Base-by-base conservation (phyloP, 768 basidiomycete genomes). In the Cystobasidium onofrii region DNA sequence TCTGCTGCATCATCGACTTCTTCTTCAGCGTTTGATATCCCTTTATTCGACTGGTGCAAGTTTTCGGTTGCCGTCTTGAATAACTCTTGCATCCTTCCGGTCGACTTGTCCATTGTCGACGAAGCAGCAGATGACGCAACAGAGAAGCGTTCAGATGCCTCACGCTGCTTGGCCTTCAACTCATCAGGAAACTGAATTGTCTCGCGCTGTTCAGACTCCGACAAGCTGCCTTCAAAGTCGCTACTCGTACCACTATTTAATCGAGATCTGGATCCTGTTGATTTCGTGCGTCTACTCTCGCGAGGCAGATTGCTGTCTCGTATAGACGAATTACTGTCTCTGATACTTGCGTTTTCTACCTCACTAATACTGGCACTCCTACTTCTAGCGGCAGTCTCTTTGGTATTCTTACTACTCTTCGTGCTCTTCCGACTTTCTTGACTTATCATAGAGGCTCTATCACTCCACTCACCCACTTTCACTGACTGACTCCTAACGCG, bases 401-500 rank as follows among this genome's bases (percentile, higher is more conserved):
- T 29, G 27, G 15, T 20, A 60, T 27, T 60, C 57, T 60, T 60
- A 4, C 2, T 23, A 20, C 57, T 60, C 20, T 60, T 60, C 13
- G 57, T 29, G 25, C 29, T 60, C 57, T 27, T 60, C 4, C 29
- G 33, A 27, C 27, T 60, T 60, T 60, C 57, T 29, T 60, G 57
- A 23, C 57, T 60, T 6, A 60, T 4, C 17, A 60, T 64, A 34
- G 63, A 39, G 10, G 63, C 34, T 20, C 46, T 33, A 27, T 71
- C 69, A 46, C 54, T 71, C 69, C 69, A 71, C 39, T 55, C 55
- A 44, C 69, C 52, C 1, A 71, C 54, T 20, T 55, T 31, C 1
- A 52, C 69, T n/a, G 27, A 34, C 55, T 71, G 69, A 44, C 69
- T 71, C 34, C 54, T 71, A 1, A 71, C 55, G 9, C 69, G 23